Base-by-base conservation (phyloP, 257 asterid genomes). In the Galeopsis tetrahit region DNA sequence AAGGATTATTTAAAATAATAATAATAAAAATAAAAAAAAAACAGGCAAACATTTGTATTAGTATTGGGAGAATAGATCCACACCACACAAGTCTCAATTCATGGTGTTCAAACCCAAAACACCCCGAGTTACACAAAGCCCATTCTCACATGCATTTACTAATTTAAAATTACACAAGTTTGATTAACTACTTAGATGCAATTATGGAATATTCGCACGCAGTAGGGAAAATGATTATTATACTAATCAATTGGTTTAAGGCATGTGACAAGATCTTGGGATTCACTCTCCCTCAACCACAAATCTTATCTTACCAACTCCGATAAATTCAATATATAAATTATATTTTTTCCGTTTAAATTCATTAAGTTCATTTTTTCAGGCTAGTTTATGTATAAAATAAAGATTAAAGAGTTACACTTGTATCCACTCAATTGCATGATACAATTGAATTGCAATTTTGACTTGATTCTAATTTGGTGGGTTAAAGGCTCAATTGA, bases 161-260 rank as follows among this genome's bases (percentile, higher is more conserved):
- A 61, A 73, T 75, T 33, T 62, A 70, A 78, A 69, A 31, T 21
- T 7, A 7, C 60, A 63, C 57, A 10, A 28, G 73, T 42, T 78
- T 84, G 87, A 82, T 85, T 78, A 75, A 68, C 40, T 49, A 40
- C 58, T 78, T 75, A 71, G 87, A 82, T 80, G 77, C 82, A 82
- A 83, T 75, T 76, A 75, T 82, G 84, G 96, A 89, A 87, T 89
- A 87, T 87, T 89, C 92, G 94, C 96, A 89, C 90, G 96, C 96
- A 77, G 64, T 80, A 64, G 80, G 74, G 46, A 38, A 71, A 31
- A 80, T 60, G 80, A 75, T 80, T 83, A 79, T 78, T 79, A 78
- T 55, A 76, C 4, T 73, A 70, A 64, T 33, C 31, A 48, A 17
- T 53, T 64, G 46, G 66, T 66, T 65, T 73, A 5, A 75, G 82